Percentiles rank a stretch among this genome's conserved stretches.
These are phyloP conservation scores for Pseudocercospora crystallina DNA, from an alignment of 2,329 filamentous ascomycete genomes.

Conservation along the genomic window DNA sequence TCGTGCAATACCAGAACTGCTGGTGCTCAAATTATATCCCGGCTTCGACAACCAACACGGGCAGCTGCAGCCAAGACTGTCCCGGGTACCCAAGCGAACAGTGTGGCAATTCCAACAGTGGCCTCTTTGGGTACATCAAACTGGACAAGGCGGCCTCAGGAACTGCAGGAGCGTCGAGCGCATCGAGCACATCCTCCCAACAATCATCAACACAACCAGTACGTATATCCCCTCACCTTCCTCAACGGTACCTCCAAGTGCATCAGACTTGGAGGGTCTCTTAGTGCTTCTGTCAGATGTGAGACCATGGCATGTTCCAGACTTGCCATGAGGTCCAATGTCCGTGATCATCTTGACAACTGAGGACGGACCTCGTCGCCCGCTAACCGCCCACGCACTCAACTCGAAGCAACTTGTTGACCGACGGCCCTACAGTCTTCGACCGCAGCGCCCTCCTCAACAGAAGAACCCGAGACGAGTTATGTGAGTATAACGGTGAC, in stretches of 20 bases:
- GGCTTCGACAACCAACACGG: conserved; percentile 36
- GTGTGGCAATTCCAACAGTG: conserved; percentile 59
- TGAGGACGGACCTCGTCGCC: conserved; percentile 11
- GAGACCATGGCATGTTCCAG: conserved; percentile 6
- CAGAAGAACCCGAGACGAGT: conserved; percentile 28
- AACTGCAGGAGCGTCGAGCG: conserved; percentile 47
- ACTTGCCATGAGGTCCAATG: conserved; percentile 1
- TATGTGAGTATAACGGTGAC: conserved; percentile 32
- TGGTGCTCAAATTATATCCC: conserved; percentile 75
- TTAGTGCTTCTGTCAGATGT: conserved; percentile 11
- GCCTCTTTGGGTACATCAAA: conserved; percentile 65
- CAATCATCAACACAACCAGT: conserved; percentile 20
- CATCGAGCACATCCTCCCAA: conserved; percentile 23
- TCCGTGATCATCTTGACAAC: conserved; percentile 12
- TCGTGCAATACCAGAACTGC: conserved; percentile 65
- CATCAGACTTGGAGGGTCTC: conserved; percentile 3
- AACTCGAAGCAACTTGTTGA: conserved; percentile 14
- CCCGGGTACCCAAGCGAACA: conserved; percentile 67
- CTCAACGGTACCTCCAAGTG: conserved; percentile 12
- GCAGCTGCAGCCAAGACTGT: conserved; percentile 59
- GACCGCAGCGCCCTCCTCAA: conserved; percentile 20
- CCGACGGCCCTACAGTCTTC: conserved; percentile 22
- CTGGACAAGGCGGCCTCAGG: conserved; percentile 57
- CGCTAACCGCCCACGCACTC: background rate
- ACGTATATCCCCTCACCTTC: conserved; percentile 19